Evolutionary conservation across 2,329 filamentous ascomycete species (phyloP).

Genomic region (Tolypocladium cylindrosporum): DNA sequence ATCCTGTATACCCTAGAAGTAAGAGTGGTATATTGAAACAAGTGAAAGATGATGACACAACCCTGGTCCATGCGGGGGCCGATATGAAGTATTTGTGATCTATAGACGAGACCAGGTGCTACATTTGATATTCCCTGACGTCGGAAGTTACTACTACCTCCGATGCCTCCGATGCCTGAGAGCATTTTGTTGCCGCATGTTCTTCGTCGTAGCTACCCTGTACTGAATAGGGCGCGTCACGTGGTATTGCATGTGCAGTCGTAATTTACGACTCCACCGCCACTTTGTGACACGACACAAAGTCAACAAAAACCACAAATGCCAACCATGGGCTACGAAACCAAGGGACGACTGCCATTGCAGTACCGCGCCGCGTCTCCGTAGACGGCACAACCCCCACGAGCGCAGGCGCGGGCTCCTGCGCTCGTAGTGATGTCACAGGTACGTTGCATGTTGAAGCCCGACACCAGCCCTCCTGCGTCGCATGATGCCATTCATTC

Average conservation of each 20-base stretch:
- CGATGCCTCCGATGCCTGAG: too few relatives aligned
- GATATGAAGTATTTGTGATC: neutral
- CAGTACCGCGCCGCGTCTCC: neutral
- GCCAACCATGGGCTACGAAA: neutral
- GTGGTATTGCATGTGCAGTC: neutral
- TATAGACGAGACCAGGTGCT: too few relatives aligned
- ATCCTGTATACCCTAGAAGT: neutral
- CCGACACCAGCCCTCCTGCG: neutral
- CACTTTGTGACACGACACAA: neutral
- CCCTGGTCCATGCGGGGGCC: neutral
- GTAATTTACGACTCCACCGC: neutral
- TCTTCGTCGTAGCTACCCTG: neutral
- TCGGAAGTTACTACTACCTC: neutral
- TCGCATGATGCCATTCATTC: conserved; percentile 26
- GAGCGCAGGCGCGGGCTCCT: neutral
- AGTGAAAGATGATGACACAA: neutral
- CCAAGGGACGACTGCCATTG: neutral
- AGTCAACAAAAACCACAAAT: neutral
- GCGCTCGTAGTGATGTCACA: neutral
- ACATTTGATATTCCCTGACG: neutral
- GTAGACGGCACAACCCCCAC: neutral
- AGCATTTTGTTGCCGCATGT: neutral
- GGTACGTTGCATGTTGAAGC: neutral
- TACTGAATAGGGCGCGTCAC: neutral
- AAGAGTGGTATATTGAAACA: neutral